phyloP scores from a whole-genome alignment of 441 rosid genomes.

The Adansonia rubrostipa region DNA sequence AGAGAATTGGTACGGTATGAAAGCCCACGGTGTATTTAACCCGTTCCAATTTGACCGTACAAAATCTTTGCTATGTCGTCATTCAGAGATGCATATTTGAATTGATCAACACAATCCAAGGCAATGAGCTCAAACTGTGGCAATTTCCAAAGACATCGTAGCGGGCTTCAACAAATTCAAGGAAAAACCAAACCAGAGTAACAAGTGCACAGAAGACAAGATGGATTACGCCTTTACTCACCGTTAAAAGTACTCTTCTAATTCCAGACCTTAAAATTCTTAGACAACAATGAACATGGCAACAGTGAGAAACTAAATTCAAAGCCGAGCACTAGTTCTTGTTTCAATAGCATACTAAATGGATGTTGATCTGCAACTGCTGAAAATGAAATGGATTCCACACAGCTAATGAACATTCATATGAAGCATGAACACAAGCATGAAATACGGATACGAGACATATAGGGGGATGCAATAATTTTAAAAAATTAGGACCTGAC shows the following conservation, averaged over 20 bases:
- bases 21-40: too few species aligned
- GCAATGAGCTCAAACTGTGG: not conserved
- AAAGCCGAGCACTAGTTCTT: constrained; percentile 1
- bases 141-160: not conserved
- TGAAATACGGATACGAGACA: too few species aligned
- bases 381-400: too few species aligned
- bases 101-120: not conserved
- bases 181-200: not conserved
- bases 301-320: not conserved
- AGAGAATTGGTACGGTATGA: too few species aligned
- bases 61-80: not conserved
- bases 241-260: not conserved
- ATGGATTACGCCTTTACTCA: not conserved
- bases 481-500: too few species aligned
- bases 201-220: not conserved
- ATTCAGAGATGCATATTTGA: not conserved
- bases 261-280: not conserved
- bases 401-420: too few species aligned
- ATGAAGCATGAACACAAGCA: too few species aligned
- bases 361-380: too few species aligned
- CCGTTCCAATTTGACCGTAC: not conserved
- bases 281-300: not conserved
- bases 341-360: not conserved
- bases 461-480: too few species aligned
- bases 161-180: not conserved